Base-by-base conservation (phyloP, 228 moss, liverwort and hornwort genomes). In the Sphagnum magellanicum region DNA sequence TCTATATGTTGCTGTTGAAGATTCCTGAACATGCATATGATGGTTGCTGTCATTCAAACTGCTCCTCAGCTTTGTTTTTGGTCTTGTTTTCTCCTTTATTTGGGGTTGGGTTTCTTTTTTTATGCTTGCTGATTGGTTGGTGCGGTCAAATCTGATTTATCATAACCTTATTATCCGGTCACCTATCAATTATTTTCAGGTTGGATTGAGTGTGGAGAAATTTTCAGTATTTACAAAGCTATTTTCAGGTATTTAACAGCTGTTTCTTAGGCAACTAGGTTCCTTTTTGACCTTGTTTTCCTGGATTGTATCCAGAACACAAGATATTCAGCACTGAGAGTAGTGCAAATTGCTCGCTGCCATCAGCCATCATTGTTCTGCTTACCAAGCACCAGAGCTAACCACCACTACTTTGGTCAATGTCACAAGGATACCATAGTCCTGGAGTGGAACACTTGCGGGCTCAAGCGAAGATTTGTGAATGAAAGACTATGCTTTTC, bases 361-460 rank as follows among this genome's bases (percentile, higher is more conserved):
- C 72, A 68, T 6, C 69, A 68, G 48, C 52, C 59, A 69, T 46
- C 4, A 49, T 61, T 11, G 58, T 16, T 12, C n/a, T 52, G 57
- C 32, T 70, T 64, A 50, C 68, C 66, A 55, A 55, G 12, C 12
- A 12, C n/a, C 52, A 63, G 62, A 61, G 51, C 52, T 59, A 65
- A 53, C 65, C 75, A 6, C 61, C 68, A 70, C 51, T 79, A 82
- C 66, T 60, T 51, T 6, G 74, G 69, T 63, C 78, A 65, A 68
- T 73, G 60, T 13, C 74, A 74, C 63, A 79, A 74, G 69, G 74
- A 79, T 32, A 79, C 76, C n/a, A 66, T 55, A 59, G 76, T 82
- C 52, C 63, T 79, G 50, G 76, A 82, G 68, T 82, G 82, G 82
- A 74, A 82, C 73, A 64, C 59, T 7, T 57, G 72, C 10, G 73